These are phyloP conservation scores for Colletotrichum tropicale DNA, from an alignment of 2,329 filamentous ascomycete genomes.

Conservation along the genomic window DNA sequence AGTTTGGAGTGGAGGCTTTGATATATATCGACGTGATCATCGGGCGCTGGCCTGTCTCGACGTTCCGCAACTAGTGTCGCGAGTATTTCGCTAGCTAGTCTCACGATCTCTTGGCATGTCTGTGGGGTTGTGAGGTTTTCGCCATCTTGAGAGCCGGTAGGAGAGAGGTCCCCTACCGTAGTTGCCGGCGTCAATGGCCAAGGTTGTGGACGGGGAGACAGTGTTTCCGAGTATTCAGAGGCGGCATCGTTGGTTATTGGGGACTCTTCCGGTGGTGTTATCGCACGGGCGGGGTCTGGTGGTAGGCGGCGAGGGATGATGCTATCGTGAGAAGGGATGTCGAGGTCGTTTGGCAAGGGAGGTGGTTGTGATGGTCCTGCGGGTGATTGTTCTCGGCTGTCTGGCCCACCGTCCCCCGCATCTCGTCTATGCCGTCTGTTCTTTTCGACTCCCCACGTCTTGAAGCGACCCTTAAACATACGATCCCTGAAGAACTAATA, in stretches of 20 bases:
- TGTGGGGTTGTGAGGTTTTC: not conserved
- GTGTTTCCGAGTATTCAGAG: not conserved
- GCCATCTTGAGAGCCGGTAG: not conserved
- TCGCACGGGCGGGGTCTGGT: not conserved
- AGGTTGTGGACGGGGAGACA: not conserved
- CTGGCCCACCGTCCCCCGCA: not conserved
- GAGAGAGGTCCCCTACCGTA: not conserved
- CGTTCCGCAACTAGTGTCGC: not conserved
- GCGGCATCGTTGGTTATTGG: not conserved
- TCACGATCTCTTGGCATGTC: not conserved
- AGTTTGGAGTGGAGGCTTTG: not conserved
- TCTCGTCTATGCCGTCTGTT: not conserved
- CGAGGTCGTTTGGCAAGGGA: not conserved
- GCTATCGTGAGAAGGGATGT: not conserved
- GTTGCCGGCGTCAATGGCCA: not conserved
- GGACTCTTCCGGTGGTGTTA: not conserved
- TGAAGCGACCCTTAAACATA: conserved; percentile 16
- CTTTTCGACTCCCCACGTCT: conserved; percentile 12
- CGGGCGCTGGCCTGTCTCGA: not conserved
- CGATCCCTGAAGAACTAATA: not conserved
- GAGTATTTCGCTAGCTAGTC: not conserved
- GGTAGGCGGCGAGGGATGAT: not conserved
- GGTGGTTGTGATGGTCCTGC: not conserved
- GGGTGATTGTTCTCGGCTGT: not conserved
- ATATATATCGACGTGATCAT: conserved; percentile 5